Evolutionary conservation across 768 basidiomycete species (phyloP), one percentile per base, ranked within the genome.

Genomic region (Suillus tomentosus): DNA sequence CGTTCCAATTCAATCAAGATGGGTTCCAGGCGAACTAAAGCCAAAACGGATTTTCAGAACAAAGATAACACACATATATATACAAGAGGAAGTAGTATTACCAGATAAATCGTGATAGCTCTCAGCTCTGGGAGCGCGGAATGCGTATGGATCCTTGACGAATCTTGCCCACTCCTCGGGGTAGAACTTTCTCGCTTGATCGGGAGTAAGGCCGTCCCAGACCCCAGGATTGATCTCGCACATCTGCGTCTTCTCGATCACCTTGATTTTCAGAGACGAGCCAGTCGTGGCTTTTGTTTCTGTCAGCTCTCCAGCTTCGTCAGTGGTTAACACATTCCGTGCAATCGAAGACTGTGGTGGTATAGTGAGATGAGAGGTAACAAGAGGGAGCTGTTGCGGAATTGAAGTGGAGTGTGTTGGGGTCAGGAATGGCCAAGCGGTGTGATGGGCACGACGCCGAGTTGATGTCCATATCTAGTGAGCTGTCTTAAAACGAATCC

Each of bases 171-270:
- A 99, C 73, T 99, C 97, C 61, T 90, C 91, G 0, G 96, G 93
- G 74, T 96, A 99, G 70, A 87, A 88, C 75, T 89, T 90, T 74
- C 88, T 87, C 22, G 94, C 95, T 72, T 96, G 90, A 67, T 94
- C 92, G 1, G 93, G 90, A 2, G 90, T 92, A 45, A 99, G 82
- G 0, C 97, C 97, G 74, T 99, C 97, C 95, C 96, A 97, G 19
- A 99, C 88, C 8, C 91, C 96, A 60, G 96, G 96, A 71, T 99
- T 99, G 72, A 99, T 97, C 80, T 99, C 97, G 60, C 89, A 83
- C 96, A 99, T 98, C 77, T 96, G 95, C 0, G 91, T 86, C 71
- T 97, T 98, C 79, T 99, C 95, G 54, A 95, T 85, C 37, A 99
- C 94, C 73, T 91, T 95, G 74, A 94, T 85, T 59, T 82, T 85